phyloP scores from a whole-genome alignment of 2,329 filamentous ascomycete species.

The Dactylellina cionopaga region DNA sequence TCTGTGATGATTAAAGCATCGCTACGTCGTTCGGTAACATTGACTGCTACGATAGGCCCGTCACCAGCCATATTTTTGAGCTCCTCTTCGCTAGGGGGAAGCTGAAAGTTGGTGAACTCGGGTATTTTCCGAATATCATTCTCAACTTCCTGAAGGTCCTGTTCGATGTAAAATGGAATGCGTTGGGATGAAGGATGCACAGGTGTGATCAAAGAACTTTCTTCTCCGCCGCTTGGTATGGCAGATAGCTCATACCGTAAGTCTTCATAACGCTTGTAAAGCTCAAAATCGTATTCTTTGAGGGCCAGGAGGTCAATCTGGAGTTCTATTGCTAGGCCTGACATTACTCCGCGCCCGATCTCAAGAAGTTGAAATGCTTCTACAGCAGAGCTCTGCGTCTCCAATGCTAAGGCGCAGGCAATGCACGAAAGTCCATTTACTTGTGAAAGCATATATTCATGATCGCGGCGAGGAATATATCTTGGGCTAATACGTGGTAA shows the following conservation, averaged over 20 bases:
- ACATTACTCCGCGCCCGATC: slow-evolving; percentile 3
- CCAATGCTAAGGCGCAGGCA: not conserved
- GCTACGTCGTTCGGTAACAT: slow-evolving; percentile 13
- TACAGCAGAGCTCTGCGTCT: not conserved
- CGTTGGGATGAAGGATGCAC: too few relatives aligned
- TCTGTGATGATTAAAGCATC: slow-evolving; percentile 49
- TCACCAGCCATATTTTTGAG: not conserved
- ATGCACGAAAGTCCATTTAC: not conserved
- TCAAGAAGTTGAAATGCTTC: slow-evolving; percentile 1
- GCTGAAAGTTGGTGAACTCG: slow-evolving; percentile 10
- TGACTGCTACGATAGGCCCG: slow-evolving; percentile 40
- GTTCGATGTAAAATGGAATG: too few relatives aligned
- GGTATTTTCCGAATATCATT: slow-evolving; percentile 12
- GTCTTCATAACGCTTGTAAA: slow-evolving; percentile 12
- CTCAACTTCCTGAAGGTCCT: not conserved
- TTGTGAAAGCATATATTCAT: slow-evolving; percentile 8
- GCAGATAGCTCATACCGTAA: slow-evolving; percentile 1
- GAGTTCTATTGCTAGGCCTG: not conserved
- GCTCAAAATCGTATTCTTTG: not conserved
- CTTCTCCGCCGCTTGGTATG: not conserved
- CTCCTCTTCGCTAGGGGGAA: not conserved
- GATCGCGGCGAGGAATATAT: slow-evolving; percentile 16
- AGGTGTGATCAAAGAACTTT: too few relatives aligned
- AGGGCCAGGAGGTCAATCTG: not conserved
- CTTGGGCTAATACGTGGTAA: slow-evolving; percentile 10